Percentiles rank a stretch among this genome's conserved stretches.
These are phyloP conservation scores for Neonectria faginata DNA, from an alignment of 2,329 filamentous ascomycete species.

Conservation along the genomic window DNA sequence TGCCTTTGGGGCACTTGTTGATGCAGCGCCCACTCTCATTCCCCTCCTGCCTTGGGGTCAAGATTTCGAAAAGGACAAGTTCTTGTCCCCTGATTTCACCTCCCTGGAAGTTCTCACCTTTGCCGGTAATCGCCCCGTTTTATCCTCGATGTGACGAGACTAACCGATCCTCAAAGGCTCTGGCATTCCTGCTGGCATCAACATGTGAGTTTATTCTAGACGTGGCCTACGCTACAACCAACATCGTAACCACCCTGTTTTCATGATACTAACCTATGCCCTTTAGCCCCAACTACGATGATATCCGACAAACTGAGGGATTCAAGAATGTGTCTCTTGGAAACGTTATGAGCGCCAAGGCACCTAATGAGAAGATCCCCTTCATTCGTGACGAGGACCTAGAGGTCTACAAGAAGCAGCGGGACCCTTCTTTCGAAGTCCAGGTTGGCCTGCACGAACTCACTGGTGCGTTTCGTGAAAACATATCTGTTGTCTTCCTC, in stretches of 20 bases:
- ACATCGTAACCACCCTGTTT: neutral
- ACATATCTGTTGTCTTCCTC: too few relatives aligned
- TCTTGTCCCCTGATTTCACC: conserved; percentile 95
- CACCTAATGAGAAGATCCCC: conserved; percentile 90
- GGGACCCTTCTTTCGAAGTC: conserved; percentile 90
- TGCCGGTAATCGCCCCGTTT: conserved; percentile 45
- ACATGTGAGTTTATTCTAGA: conserved; percentile 58
- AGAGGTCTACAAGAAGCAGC: conserved; percentile 82
- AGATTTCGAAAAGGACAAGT: conserved; percentile 96
- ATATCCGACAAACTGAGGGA: conserved; percentile 83
- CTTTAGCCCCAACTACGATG: conserved; percentile 73
- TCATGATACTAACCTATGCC: conserved; percentile 23
- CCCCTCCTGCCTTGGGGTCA: conserved; percentile 88
- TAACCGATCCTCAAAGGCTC: conserved; percentile 54
- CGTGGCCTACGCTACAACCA: neutral
- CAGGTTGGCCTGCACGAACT: conserved; percentile 96
- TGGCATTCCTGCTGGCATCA: conserved; percentile 76
- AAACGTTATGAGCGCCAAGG: conserved; percentile 91
- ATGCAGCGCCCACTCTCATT: conserved; percentile 84
- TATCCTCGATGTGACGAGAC: conserved; percentile 47
- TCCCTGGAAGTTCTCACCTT: conserved; percentile 93
- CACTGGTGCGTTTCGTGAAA: conserved; percentile 54
- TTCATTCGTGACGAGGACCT: conserved; percentile 87
- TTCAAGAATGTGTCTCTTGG: conserved; percentile 96
- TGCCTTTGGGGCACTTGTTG: conserved; percentile 87